These are phyloP conservation scores for Apiotrichum mycotoxinovorans DNA, from an alignment of 1,284 basidiomycete species.

Conservation along the genomic window DNA sequence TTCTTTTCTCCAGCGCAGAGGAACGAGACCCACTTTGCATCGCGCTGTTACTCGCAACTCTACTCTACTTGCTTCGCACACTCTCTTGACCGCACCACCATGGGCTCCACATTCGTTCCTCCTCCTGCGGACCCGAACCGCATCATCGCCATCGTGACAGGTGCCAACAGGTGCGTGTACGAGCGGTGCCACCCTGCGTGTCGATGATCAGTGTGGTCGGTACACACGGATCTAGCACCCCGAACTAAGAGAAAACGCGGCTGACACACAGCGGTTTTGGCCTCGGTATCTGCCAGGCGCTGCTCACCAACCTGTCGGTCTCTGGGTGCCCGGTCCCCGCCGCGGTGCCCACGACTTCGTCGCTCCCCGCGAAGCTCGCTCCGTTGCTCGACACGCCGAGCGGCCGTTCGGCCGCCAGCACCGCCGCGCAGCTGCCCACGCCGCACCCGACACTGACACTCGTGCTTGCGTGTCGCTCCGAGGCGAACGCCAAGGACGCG, in stretches of 20 bases:
- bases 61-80: neutral
- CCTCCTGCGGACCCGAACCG: constrained; percentile 16
- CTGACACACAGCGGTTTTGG: constrained; percentile 66
- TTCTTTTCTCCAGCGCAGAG: too few relatives aligned
- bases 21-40: too few relatives aligned
- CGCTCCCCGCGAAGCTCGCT: constrained; percentile 26
- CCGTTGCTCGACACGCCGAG: constrained; percentile 22
- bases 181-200: too few relatives aligned
- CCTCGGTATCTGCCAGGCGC: constrained; percentile 75
- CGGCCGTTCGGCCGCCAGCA: neutral
- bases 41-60: neutral
- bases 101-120: neutral
- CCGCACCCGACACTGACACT: constrained; percentile 62
- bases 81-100: too few relatives aligned
- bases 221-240: too few relatives aligned
- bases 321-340: constrained; percentile 29
- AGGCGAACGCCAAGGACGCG: constrained; percentile 63
- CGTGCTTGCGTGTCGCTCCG: constrained; percentile 75
- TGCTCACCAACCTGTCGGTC: constrained; percentile 65
- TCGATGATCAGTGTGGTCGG: too few relatives aligned
- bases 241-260: neutral
- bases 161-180: constrained; percentile 61
- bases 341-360: constrained; percentile 27
- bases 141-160: constrained; percentile 60
- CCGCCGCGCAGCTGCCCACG: constrained; percentile 9